phyloP scores from a whole-genome alignment of 768 basidiomycete genomes.

The Gymnopilus junonius region DNA sequence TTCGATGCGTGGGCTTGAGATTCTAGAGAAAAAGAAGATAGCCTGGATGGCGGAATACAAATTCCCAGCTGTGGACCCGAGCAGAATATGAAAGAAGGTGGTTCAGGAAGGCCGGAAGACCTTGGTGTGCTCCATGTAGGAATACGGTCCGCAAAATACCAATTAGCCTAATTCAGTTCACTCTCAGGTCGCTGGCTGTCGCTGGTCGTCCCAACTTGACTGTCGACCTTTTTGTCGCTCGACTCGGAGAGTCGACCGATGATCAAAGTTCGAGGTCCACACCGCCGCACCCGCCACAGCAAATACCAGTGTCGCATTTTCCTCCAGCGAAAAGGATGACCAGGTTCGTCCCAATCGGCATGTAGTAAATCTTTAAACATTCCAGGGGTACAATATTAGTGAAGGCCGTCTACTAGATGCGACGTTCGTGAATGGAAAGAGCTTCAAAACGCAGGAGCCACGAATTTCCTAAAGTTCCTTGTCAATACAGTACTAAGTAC shows the following conservation, averaged over 20 bases:
- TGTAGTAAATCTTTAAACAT: neutral
- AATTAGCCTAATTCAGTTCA: no score
- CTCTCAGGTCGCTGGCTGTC: no score
- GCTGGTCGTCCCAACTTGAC: no score
- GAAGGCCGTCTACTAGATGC: neutral
- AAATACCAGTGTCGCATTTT: neutral
- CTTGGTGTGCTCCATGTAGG: neutral
- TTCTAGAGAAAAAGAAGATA: neutral
- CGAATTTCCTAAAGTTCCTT: neutral
- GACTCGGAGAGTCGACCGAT: no score
- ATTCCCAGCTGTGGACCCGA: neutral
- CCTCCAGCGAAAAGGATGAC: neutral
- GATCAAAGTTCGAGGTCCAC: neutral
- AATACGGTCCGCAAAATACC: neutral
- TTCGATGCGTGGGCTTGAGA: neutral
- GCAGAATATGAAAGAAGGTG: neutral
- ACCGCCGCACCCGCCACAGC: neutral
- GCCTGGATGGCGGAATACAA: neutral
- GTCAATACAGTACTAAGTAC: neutral
- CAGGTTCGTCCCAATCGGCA: neutral
- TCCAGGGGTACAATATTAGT: neutral
- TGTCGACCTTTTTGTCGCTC: neutral
- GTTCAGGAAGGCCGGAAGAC: no score
- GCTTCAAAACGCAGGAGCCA: neutral
- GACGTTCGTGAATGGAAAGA: neutral